These are phyloP conservation scores for Incumbomyces delicatus DNA, from an alignment of 2,329 filamentous ascomycete species.

Conservation along the genomic window DNA sequence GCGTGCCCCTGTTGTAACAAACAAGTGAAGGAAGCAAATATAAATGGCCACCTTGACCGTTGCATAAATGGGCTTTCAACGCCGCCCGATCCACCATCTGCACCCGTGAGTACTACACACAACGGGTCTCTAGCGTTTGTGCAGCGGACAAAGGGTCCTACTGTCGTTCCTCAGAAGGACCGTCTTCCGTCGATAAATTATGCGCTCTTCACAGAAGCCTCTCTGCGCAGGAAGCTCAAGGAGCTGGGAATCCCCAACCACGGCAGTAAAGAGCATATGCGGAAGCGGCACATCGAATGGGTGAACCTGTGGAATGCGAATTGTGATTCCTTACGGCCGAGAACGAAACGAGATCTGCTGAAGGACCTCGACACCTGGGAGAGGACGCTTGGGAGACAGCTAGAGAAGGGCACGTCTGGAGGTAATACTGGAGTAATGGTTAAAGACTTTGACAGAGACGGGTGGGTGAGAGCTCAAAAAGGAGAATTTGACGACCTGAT, in stretches of 20 bases:
- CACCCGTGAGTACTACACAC: background rate
- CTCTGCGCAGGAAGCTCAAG: slow-evolving; percentile 67
- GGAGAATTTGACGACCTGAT: slow-evolving; percentile 71
- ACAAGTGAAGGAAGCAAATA: slow-evolving; percentile 68
- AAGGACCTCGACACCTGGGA: slow-evolving; percentile 82
- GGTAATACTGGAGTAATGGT: slow-evolving; percentile 52
- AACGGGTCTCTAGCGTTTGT: background rate
- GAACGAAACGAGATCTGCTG: slow-evolving; percentile 60
- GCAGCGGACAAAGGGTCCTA: slow-evolving; percentile 3
- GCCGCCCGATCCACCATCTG: background rate
- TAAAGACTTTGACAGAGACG: slow-evolving; percentile 76
- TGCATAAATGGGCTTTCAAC: slow-evolving; percentile 34
- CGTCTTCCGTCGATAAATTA: slow-evolving; percentile 76
- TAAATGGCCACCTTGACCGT: slow-evolving; percentile 72
- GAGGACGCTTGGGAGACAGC: slow-evolving; percentile 58
- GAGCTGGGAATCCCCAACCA: slow-evolving; percentile 67
- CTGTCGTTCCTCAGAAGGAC: slow-evolving; percentile 30
- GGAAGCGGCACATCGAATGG: slow-evolving; percentile 83
- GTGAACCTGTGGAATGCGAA: slow-evolving; percentile 95
- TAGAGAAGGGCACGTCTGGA: slow-evolving; percentile 17
- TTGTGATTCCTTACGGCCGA: slow-evolving; percentile 70
- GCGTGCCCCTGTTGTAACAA: slow-evolving; percentile 71
- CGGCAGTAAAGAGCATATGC: slow-evolving; percentile 60
- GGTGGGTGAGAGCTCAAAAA: slow-evolving; percentile 65
- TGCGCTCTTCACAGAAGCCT: slow-evolving; percentile 68